These are phyloP conservation scores for Breviolum minutum DNA, from an alignment of 73 alveolate genomes.

Conservation along the genomic window DNA sequence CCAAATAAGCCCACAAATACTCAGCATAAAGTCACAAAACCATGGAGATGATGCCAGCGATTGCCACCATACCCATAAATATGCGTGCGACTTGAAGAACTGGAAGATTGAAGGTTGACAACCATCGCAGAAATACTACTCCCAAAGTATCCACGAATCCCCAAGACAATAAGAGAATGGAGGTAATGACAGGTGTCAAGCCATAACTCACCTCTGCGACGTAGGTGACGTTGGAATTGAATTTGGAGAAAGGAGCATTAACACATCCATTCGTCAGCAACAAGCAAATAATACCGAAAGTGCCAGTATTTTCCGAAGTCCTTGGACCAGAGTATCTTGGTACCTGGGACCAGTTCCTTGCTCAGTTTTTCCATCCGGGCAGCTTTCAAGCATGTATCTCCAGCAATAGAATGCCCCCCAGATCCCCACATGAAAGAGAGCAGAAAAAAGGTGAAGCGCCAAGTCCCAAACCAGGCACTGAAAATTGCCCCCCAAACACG, in stretches of 20 bases:
- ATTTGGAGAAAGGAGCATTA: background rate
- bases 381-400: conserved; percentile 57
- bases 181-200: background rate
- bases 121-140: background rate
- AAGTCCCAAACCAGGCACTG: background rate
- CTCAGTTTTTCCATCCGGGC: conserved; percentile 48
- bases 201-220: conserved; percentile 16
- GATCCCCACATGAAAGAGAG: conserved; percentile 26
- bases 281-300: conserved; percentile 38
- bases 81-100: background rate
- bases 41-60: background rate
- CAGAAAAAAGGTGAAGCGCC: conserved; percentile 45
- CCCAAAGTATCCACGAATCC: background rate
- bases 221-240: background rate
- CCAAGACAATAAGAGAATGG: background rate
- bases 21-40: background rate
- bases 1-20: background rate
- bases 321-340: background rate
- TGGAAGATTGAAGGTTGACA: background rate
- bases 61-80: background rate
- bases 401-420: background rate
- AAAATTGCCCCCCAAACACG: background rate
- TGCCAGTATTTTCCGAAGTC: background rate
- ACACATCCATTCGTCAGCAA: conserved; percentile 49
- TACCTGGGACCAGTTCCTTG: background rate